These are phyloP conservation scores for Irpex sp. DNA, from an alignment of 1,284 basidiomycete genomes.

Conservation along the genomic window DNA sequence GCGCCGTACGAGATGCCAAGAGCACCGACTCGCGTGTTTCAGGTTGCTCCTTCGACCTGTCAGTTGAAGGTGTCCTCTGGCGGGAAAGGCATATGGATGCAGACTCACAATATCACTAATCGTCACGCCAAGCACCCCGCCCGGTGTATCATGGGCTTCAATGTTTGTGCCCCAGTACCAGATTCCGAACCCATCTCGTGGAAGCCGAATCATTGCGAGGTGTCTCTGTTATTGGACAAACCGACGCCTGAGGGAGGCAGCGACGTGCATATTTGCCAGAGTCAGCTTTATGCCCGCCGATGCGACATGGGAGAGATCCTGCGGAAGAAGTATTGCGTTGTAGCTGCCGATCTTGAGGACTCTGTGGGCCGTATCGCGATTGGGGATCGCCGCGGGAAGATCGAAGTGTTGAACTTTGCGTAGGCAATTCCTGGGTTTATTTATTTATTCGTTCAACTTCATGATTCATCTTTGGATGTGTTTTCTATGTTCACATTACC, in stretches of 20 bases:
- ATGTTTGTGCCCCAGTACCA: conserved; percentile 12
- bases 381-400: conserved; percentile 28
- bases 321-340: conserved; percentile 27
- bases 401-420: conserved; percentile 32
- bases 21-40: conserved; percentile 17
- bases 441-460: background rate
- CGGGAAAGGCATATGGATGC: conserved; percentile 32
- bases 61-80: conserved; percentile 24
- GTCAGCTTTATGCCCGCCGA: conserved; percentile 25
- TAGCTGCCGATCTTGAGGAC: conserved; percentile 29
- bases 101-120: conserved; percentile 28
- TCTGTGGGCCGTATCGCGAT: conserved; percentile 31
- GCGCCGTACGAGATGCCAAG: conserved; percentile 24
- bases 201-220: background rate
- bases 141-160: conserved; percentile 30
- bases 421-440: conserved; percentile 11
- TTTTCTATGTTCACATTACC: background rate
- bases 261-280: conserved; percentile 21
- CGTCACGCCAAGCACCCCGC: conserved; percentile 25
- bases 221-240: conserved; percentile 2
- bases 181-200: background rate
- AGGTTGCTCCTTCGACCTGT: conserved; percentile 27
- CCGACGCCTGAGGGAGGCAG: conserved; percentile 11
- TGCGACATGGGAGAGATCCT: conserved; percentile 31
- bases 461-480: background rate